Evolutionary conservation across 2,329 filamentous ascomycete species (phyloP).

Genomic region (Fusarium napiforme): DNA sequence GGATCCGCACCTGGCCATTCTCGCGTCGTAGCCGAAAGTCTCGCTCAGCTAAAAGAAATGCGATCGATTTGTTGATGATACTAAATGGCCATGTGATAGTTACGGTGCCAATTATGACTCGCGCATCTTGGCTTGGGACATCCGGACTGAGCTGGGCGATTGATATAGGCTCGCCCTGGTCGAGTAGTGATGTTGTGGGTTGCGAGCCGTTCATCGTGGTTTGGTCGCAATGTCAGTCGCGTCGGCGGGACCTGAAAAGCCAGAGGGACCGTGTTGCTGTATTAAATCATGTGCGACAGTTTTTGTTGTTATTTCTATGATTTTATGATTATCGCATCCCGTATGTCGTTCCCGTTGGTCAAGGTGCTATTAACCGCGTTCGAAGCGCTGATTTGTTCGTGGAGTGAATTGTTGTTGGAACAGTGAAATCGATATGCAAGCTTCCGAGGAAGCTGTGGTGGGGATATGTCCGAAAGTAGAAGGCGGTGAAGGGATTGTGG

Average conservation of each 20-base stretch:
- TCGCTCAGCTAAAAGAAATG: conserved; percentile 84
- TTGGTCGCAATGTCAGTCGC: conserved; percentile 29
- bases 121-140: conserved; percentile 53
- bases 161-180: conserved; percentile 54
- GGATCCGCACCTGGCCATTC: conserved; percentile 83
- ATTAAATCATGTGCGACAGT: conserved; percentile 14
- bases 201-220: conserved; percentile 43
- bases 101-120: conserved; percentile 74
- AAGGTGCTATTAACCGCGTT: conserved; percentile 5
- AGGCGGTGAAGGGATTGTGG: conserved; percentile 32
- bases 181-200: conserved; percentile 38
- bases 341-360: neutral
- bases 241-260: conserved; percentile 26
- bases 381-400: conserved; percentile 10
- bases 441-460: conserved; percentile 32
- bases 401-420: neutral
- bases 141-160: conserved; percentile 67
- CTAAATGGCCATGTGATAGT: conserved; percentile 95
- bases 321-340: conserved; percentile 14
- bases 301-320: neutral
- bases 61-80: conserved; percentile 76
- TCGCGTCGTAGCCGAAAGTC: conserved; percentile 82
- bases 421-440: conserved; percentile 25
- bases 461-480: conserved; percentile 24
- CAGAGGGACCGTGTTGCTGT: conserved; percentile 1